phyloP scores from a whole-genome alignment of 2,329 filamentous ascomycete species.

The Arthrobotrys pseudoclavata region DNA sequence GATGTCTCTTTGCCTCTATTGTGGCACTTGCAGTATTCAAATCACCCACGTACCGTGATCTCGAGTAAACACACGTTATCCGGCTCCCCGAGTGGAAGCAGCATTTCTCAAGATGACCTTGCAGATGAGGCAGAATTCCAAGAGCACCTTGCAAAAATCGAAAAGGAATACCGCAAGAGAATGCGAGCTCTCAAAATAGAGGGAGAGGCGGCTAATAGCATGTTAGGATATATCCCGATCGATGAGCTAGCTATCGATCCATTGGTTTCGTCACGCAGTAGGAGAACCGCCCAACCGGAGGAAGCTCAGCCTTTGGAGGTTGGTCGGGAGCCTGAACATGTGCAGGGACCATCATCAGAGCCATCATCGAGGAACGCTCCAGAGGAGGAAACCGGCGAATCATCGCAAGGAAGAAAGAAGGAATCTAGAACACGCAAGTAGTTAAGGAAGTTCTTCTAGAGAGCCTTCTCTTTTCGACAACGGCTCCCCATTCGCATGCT shows the following conservation, averaged over 20 bases:
- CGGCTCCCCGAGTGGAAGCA: neutral
- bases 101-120: neutral
- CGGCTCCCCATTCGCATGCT: neutral
- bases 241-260: neutral
- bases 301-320: constrained; percentile 22
- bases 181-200: neutral
- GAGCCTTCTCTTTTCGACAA: constrained; percentile 12
- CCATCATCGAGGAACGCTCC: neutral
- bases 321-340: constrained; percentile 11
- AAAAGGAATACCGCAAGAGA: neutral
- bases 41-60: neutral
- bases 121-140: neutral
- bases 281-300: constrained; percentile 16
- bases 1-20: neutral
- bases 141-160: neutral
- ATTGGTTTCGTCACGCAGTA: neutral
- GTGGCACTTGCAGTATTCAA: constrained; percentile 26
- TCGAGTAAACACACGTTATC: neutral
- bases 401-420: constrained; percentile 5
- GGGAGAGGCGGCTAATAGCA: neutral
- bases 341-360: neutral
- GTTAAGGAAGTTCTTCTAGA: constrained; percentile 32
- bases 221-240: neutral
- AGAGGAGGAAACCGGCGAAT: neutral
- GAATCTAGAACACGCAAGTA: constrained; percentile 31